phyloP scores from a whole-genome alignment of 2,329 filamentous ascomycete genomes.

The Trichoderma citrinoviride region DNA sequence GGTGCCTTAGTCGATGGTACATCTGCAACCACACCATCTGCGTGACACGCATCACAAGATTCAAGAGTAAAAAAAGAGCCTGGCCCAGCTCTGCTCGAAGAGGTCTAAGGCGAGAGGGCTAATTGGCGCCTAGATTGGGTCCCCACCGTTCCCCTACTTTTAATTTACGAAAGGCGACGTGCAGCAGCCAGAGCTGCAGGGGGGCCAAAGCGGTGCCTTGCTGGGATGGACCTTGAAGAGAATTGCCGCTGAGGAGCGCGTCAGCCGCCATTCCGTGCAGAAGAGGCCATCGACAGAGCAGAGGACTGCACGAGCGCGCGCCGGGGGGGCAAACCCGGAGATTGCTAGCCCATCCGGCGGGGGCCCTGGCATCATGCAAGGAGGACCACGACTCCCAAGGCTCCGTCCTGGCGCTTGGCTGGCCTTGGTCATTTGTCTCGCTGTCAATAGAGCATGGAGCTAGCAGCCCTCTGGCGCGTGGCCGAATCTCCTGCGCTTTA shows the following conservation, averaged over 20 bases:
- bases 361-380: constrained; percentile 6
- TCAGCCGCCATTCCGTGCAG: constrained; percentile 12
- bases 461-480: not conserved
- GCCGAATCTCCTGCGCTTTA: constrained; percentile 8
- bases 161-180: constrained; percentile 20
- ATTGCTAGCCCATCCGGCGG: constrained; percentile 3
- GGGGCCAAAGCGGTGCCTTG: constrained; percentile 9
- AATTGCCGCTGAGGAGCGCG: constrained; percentile 20
- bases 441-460: constrained; percentile 5
- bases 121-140: constrained; percentile 5
- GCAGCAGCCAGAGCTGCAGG: constrained; percentile 15
- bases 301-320: not conserved
- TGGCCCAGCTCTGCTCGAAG: not conserved
- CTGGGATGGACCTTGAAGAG: constrained; percentile 16
- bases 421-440: constrained; percentile 8
- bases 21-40: constrained; percentile 13
- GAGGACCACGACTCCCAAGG: not conserved
- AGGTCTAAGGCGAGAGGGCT: constrained; percentile 14
- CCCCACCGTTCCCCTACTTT: constrained; percentile 18
- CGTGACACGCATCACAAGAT: constrained; percentile 16
- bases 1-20: too few species aligned
- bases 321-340: not conserved
- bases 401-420: constrained; percentile 1
- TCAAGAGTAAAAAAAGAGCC: not conserved
- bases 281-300: too few species aligned